These are phyloP conservation scores for Populus pruinosa DNA, from an alignment of 345 rosid species.

Conservation along the genomic window DNA sequence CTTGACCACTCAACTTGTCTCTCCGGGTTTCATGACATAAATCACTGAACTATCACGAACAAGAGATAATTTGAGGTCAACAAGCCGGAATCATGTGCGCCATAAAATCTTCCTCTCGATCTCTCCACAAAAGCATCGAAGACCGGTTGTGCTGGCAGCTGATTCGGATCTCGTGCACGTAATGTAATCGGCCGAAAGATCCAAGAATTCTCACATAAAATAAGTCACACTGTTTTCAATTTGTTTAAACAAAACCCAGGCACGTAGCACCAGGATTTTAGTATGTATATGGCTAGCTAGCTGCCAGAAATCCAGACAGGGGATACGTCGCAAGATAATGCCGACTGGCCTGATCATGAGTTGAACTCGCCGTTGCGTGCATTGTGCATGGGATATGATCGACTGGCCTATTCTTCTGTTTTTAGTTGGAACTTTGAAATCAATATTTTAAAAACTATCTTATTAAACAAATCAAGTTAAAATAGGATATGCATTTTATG, in stretches of 20 bases:
- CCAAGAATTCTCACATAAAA: not conserved
- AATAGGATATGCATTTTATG: no score
- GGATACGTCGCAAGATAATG: constrained; percentile 25
- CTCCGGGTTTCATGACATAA: no score
- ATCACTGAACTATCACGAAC: no score
- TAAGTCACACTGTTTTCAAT: no score
- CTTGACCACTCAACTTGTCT: no score
- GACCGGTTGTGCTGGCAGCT: not conserved
- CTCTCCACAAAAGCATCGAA: not conserved
- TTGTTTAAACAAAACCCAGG: not conserved
- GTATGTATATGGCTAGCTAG: not conserved
- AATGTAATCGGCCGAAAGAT: not conserved
- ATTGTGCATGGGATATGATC: not conserved
- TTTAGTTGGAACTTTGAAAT: no score
- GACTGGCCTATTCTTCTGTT: not conserved
- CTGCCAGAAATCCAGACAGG: not conserved
- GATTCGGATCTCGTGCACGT: not conserved
- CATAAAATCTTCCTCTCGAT: not conserved
- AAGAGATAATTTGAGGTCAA: no score
- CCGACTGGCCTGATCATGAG: constrained; percentile 4
- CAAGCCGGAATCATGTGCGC: not conserved
- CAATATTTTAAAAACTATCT: no score
- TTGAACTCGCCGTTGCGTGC: constrained; percentile 25
- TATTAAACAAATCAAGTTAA: no score
- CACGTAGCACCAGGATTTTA: constrained; percentile 2